phyloP scores from a whole-genome alignment of 331 rosid species.

The Quercus tomentella region DNA sequence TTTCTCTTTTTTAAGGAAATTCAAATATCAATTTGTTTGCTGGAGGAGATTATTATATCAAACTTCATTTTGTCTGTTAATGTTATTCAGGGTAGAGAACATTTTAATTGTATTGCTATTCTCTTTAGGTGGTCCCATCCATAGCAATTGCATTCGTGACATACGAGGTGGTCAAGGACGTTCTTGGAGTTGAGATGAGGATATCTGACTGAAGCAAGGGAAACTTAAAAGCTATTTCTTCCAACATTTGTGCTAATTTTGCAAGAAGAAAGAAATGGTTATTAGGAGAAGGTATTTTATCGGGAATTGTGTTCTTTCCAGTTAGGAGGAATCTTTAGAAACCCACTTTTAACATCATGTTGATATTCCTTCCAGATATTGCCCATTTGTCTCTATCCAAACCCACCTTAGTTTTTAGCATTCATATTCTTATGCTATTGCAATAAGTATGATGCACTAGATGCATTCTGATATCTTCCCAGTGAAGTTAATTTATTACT shows the following conservation, averaged over 20 bases:
- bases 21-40: background rate
- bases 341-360: conserved; percentile 4
- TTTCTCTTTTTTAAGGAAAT: background rate
- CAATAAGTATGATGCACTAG: conserved; percentile 18
- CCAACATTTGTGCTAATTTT: background rate
- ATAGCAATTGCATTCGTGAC: conserved; percentile 67
- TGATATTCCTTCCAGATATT: background rate
- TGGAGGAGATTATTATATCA: background rate
- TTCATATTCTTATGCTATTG: conserved; percentile 18
- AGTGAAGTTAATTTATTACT: background rate
- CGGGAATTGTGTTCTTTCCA: background rate
- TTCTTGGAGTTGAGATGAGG: conserved; percentile 63
- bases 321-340: conserved; percentile 18
- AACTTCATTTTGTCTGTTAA: background rate
- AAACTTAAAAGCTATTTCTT: conserved; percentile 7
- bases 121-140: conserved; percentile 65
- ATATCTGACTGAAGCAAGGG: conserved; percentile 47
- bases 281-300: conserved; percentile 19
- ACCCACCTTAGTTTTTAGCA: conserved; percentile 3
- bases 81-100: background rate
- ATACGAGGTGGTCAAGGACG: conserved; percentile 54
- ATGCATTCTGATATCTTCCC: background rate
- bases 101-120: background rate
- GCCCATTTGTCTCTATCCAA: background rate
- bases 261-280: background rate